A percentile compares a stretch with the other conserved stretches of the same genome.
Evolutionary conservation across 768 basidiomycete species (phyloP).

Genomic region (Leccinum arenicola): DNA sequence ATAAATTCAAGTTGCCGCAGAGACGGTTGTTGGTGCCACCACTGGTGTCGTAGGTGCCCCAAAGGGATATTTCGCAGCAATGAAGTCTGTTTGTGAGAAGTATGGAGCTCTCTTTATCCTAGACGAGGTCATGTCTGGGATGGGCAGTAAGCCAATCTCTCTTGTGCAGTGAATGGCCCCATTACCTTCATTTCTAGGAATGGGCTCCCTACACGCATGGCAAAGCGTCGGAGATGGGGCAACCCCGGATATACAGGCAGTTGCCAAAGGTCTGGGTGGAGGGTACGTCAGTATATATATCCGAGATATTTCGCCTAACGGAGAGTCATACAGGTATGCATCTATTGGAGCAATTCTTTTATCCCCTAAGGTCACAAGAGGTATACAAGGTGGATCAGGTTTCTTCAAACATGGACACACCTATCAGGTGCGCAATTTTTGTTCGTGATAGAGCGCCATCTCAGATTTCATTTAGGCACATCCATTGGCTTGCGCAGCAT

Average conservation of each 20-base stretch:
- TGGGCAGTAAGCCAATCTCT: constrained; percentile 64
- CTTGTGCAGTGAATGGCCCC: not conserved
- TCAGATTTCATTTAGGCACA: constrained; percentile 47
- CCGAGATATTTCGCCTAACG: constrained; percentile 3
- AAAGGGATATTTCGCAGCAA: constrained; percentile 81
- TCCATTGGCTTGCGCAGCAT: constrained; percentile 73
- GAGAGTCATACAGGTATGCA: constrained; percentile 52
- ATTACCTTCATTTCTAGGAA: constrained; percentile 44
- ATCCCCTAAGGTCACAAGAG: constrained; percentile 66
- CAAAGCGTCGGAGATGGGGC: constrained; percentile 76
- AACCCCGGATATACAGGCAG: constrained; percentile 80
- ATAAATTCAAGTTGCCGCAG: constrained; percentile 60
- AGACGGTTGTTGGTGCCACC: constrained; percentile 86
- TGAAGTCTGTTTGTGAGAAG: constrained; percentile 80
- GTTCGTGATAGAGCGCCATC: not conserved
- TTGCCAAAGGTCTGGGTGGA: constrained; percentile 89
- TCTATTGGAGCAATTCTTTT: constrained; percentile 82
- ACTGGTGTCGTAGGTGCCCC: constrained; percentile 75
- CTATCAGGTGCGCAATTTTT: constrained; percentile 53
- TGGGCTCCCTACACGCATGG: constrained; percentile 88
- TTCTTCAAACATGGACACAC: constrained; percentile 85
- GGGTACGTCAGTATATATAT: constrained; percentile 48
- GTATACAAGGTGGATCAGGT: constrained; percentile 65
- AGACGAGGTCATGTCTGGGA: constrained; percentile 92
- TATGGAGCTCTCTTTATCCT: constrained; percentile 73